phyloP scores from a whole-genome alignment of 352 stramenopile genomes.

The Blastocystis sp. region DNA sequence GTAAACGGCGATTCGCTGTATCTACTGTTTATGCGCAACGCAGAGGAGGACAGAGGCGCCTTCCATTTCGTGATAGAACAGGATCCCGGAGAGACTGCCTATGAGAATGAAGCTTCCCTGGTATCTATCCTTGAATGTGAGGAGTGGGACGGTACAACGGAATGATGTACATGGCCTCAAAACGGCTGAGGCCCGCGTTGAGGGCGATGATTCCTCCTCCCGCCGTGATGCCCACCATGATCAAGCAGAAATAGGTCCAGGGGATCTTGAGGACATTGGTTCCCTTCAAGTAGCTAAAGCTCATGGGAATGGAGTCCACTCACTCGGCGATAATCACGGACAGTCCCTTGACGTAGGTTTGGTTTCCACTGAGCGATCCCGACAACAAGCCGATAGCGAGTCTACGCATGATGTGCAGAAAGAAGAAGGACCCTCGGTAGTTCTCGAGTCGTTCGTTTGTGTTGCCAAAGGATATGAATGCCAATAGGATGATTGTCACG shows the following conservation, averaged over 20 bases:
- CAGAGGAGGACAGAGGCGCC: neutral
- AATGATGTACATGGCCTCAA: slow-evolving; percentile 67
- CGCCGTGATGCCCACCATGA: slow-evolving; percentile 62
- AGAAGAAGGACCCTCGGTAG: neutral
- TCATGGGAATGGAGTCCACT: neutral
- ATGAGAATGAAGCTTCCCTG: slow-evolving; percentile 64
- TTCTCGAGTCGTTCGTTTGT: neutral
- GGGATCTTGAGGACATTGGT: slow-evolving; percentile 1
- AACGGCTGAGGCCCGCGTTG: slow-evolving; percentile 11
- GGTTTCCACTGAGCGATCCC: slow-evolving; percentile 50
- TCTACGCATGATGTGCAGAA: slow-evolving; percentile 7
- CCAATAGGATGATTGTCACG: neutral
- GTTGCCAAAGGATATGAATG: neutral
- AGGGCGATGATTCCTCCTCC: slow-evolving; percentile 47
- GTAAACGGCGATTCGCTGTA: slow-evolving; percentile 23
- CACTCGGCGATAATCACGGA: slow-evolving; percentile 42
- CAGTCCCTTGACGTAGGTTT: slow-evolving; percentile 63
- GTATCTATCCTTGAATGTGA: slow-evolving; percentile 25
- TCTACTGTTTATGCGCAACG: neutral
- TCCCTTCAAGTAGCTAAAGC: slow-evolving; percentile 31
- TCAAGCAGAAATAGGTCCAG: slow-evolving; percentile 54
- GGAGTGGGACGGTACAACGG: neutral
- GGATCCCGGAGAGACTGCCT: slow-evolving; percentile 50
- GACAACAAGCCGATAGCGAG: slow-evolving; percentile 41
- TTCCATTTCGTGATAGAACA: slow-evolving; percentile 67